These are phyloP conservation scores for Helminthosporium solani DNA, from an alignment of 2,329 filamentous ascomycete species.

Conservation along the genomic window DNA sequence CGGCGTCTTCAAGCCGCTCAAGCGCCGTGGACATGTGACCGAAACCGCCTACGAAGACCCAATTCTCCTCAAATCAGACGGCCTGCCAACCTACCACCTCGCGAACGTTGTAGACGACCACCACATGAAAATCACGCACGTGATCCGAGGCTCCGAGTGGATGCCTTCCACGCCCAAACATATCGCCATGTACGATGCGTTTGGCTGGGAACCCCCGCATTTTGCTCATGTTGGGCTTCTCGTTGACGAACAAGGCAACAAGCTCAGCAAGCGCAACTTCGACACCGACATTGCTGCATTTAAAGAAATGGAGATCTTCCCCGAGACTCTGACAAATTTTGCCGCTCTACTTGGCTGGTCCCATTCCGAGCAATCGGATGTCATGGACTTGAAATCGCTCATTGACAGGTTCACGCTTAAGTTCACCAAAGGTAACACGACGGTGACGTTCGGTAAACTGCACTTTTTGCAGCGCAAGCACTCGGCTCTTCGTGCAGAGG, in stretches of 20 bases:
- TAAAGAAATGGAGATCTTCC: constrained; percentile 60
- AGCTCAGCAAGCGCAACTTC: constrained; percentile 77
- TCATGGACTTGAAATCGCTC: constrained; percentile 71
- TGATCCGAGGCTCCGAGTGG: constrained; percentile 95
- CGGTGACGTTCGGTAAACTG: constrained; percentile 78
- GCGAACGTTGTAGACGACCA: constrained; percentile 97
- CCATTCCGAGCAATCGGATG: constrained; percentile 65
- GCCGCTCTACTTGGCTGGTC: constrained; percentile 84
- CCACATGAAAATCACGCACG: constrained; percentile 92
- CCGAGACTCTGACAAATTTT: constrained; percentile 74
- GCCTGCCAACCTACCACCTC: constrained; percentile 92
- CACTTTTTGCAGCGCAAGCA: constrained; percentile 75
- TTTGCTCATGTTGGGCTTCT: constrained; percentile 54
- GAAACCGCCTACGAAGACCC: constrained; percentile 70
- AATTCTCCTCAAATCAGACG: constrained; percentile 87
- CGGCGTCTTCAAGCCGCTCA: constrained; percentile 49
- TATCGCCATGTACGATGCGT: constrained; percentile 55
- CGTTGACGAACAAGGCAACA: constrained; percentile 50
- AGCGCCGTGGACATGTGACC: constrained; percentile 41
- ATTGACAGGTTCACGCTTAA: constrained; percentile 76
- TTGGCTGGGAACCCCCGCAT: constrained; percentile 50
- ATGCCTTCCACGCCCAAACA: constrained; percentile 88
- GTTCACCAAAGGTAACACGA: constrained; percentile 88
- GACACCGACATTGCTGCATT: constrained; percentile 62
- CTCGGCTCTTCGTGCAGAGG: constrained; percentile 51